These are phyloP conservation scores for Parachaetomium inaequale DNA, from an alignment of 495 filamentous ascomycete species.

Conservation along the genomic window DNA sequence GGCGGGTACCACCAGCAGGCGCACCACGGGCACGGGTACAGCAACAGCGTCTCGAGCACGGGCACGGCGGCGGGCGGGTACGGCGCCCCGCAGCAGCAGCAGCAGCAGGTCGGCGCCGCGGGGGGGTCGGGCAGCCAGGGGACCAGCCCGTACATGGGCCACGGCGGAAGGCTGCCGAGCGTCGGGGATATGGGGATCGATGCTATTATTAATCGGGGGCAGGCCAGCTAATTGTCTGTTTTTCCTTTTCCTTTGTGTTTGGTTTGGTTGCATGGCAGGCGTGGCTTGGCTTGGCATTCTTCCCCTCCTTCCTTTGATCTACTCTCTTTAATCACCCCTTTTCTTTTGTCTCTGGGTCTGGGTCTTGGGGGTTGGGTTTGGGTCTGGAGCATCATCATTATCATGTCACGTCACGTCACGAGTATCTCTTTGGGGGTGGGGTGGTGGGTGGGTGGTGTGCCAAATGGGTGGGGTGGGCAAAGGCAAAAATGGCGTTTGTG, in stretches of 20 bases:
- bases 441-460: background rate
- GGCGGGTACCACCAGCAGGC: conserved; percentile 22
- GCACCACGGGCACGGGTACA: conserved; percentile 38
- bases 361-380: background rate
- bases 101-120: conserved; percentile 20
- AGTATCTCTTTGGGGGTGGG: background rate
- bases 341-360: background rate
- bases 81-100: conserved; percentile 12
- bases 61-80: conserved; percentile 25
- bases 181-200: conserved; percentile 55
- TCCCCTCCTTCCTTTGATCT: background rate
- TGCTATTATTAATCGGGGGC: conserved; percentile 50
- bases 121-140: conserved; percentile 32
- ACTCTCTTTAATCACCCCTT: conserved; percentile 6
- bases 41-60: conserved; percentile 41
- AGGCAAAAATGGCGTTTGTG: background rate
- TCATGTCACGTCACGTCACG: conserved; percentile 2
- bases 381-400: background rate
- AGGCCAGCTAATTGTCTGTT: conserved; percentile 14
- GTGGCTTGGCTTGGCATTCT: background rate
- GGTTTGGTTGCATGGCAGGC: background rate
- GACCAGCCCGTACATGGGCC: conserved; percentile 45
- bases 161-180: conserved; percentile 47
- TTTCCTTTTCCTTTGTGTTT: conserved; percentile 11
- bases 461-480: background rate